Evolutionary conservation across 176 grass and related monocot genomes (phyloP), one percentile per base, ranked within the genome.

Genomic region (Poa pratensis): DNA sequence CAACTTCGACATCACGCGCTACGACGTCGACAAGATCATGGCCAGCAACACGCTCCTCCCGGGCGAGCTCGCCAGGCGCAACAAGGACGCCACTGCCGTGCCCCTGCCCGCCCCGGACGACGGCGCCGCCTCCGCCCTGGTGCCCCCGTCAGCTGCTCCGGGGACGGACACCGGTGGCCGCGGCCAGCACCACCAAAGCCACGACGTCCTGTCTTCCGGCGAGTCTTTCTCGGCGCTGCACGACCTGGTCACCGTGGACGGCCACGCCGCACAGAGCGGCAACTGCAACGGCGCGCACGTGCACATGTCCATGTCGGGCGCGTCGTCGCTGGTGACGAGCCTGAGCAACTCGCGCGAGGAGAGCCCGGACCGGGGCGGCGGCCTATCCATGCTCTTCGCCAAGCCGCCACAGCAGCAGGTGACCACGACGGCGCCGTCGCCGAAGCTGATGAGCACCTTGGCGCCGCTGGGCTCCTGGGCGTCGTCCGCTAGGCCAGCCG

Each of bases 11-110:
- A 94, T 99, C 87, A 92, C 97, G 40, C 88, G 97, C 39, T 99
- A 99, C 74, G 90, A 99, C 66, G 97, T 94, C n/a, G 92, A 99
- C 73, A 96, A 90, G 84, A 99, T 99, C 86, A 96, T 99, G 97
- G 97, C 90, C 18, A 99, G 97, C 79, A 96, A 83, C 90, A 99
- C 94, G 18, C 94, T 99, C 20, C 92, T 99, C 3, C 85, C 91
- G 0, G 84, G 84, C 5, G 97, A 99, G 3, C 90, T 90, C 30
- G 97, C 97, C 16, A 89, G 97, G 49, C 86, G 94, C 66, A 91
- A 83, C 48, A 94, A 95, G 77, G 73, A 78, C 46, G 60, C 55
- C 50, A 84, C 74, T 19, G 23, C 1, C 18, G 34, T 32, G 24
- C 15, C 17, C 0, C 7, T 39, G 14, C 34, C 34, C 7, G 34